Evolutionary conservation across 2,329 filamentous ascomycete genomes (phyloP).

Genomic region (Penicillium hordei): DNA sequence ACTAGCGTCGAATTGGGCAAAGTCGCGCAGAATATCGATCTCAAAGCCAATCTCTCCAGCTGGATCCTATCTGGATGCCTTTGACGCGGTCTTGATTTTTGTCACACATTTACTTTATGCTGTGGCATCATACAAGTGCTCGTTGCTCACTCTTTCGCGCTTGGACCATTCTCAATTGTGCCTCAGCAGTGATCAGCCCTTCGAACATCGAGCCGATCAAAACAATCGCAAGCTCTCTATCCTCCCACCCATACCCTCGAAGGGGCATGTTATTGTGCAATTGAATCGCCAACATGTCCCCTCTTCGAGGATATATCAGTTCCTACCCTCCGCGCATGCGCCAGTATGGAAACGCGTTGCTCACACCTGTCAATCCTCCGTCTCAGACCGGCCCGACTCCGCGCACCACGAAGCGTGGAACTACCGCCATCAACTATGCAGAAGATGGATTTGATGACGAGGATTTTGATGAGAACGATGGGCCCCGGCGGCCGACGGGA

Average conservation of each 20-base stretch:
- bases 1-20: conserved; percentile 31
- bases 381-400: conserved; percentile 65
- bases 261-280: conserved; percentile 40
- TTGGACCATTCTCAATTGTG: conserved; percentile 2
- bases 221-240: conserved; percentile 25
- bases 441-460: conserved; percentile 88
- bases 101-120: neutral
- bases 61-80: conserved; percentile 7
- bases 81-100: neutral
- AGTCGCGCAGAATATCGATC: conserved; percentile 29
- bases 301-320: conserved; percentile 83
- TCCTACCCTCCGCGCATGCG: conserved; percentile 89
- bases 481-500: conserved; percentile 70
- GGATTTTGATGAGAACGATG: conserved; percentile 64
- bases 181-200: conserved; percentile 17
- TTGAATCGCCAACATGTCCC: conserved; percentile 48
- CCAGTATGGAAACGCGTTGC: conserved; percentile 85
- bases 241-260: conserved; percentile 18
- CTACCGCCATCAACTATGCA: conserved; percentile 94
- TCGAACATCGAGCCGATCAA: conserved; percentile 19
- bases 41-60: conserved; percentile 3
- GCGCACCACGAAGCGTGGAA: conserved; percentile 94
- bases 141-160: neutral
- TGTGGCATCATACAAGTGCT: neutral
- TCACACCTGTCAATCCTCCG: conserved; percentile 77